A percentile compares a stretch with the other conserved stretches of the same genome.
These are phyloP conservation scores for Claviceps sp. DNA, from an alignment of 2,329 filamentous ascomycete species.

Conservation along the genomic window DNA sequence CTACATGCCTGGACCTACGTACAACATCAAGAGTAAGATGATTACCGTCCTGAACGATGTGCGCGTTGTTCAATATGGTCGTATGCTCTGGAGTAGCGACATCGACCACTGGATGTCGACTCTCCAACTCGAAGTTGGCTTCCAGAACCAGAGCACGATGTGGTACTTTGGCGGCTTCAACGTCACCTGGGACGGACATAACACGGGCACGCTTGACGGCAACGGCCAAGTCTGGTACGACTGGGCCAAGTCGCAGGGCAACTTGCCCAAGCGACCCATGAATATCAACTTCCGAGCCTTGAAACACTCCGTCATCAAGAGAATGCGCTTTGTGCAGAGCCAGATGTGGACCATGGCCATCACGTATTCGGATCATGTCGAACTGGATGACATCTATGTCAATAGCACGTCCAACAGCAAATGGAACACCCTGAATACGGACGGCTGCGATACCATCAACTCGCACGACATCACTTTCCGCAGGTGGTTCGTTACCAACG, in stretches of 20 bases:
- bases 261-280: slow-evolving; percentile 36
- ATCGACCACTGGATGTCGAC: slow-evolving; percentile 36
- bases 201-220: slow-evolving; percentile 40
- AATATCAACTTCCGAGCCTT: slow-evolving; percentile 32
- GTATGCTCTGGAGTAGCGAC: slow-evolving; percentile 28
- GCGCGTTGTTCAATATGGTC: slow-evolving; percentile 30
- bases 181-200: slow-evolving; percentile 34
- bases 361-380: slow-evolving; percentile 30
- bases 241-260: slow-evolving; percentile 28
- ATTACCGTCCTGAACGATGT: slow-evolving; percentile 21
- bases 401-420: slow-evolving; percentile 30
- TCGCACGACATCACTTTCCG: slow-evolving; percentile 37
- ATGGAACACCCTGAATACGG: slow-evolving; percentile 25
- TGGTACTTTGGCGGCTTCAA: slow-evolving; percentile 41
- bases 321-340: slow-evolving; percentile 38
- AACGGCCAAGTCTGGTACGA: slow-evolving; percentile 50
- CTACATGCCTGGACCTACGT: slow-evolving; percentile 19
- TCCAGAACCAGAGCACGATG: slow-evolving; percentile 41
- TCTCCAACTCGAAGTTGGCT: slow-evolving; percentile 35
- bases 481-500: slow-evolving; percentile 36
- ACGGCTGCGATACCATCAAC: slow-evolving; percentile 37
- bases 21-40: slow-evolving; percentile 23
- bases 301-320: slow-evolving; percentile 32
- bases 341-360: slow-evolving; percentile 50
- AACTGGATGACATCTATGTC: slow-evolving; percentile 37